Evolutionary conservation across 805 yeast species (phyloP).

Genomic region (Peterozyma xylosa): DNA sequence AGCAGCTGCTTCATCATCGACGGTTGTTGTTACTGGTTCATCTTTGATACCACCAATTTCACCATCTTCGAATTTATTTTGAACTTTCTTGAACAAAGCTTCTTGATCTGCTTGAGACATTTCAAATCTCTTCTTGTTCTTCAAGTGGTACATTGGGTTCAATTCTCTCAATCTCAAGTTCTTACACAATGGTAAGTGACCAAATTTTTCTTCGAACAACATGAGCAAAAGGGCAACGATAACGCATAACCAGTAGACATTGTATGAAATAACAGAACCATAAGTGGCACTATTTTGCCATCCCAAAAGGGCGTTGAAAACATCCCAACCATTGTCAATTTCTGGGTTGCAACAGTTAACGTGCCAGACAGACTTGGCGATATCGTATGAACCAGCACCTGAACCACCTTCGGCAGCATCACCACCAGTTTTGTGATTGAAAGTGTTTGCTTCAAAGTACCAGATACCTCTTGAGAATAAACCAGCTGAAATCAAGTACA

Average conservation of each 20-base stretch:
- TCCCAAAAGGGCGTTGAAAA: conserved; percentile 88
- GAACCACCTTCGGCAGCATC: conserved; percentile 90
- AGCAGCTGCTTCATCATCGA: background rate
- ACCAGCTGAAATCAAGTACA: conserved; percentile 88
- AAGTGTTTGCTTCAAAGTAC: conserved; percentile 71
- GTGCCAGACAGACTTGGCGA: conserved; percentile 80
- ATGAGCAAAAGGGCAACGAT: conserved; percentile 49
- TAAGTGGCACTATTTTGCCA: conserved; percentile 97
- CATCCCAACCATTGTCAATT: conserved; percentile 91
- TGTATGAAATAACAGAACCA: conserved; percentile 86
- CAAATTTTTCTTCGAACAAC: conserved; percentile 78
- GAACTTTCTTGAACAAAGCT: conserved; percentile 40
- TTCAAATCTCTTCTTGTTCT: conserved; percentile 57
- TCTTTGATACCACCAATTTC: conserved; percentile 21
- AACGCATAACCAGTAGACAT: conserved; percentile 76
- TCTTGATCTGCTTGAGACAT: conserved; percentile 44
- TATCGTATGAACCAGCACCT: conserved; percentile 93
- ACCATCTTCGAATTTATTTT: conserved; percentile 23
- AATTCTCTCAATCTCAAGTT: conserved; percentile 37
- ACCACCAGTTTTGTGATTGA: conserved; percentile 71
- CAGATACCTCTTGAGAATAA: conserved; percentile 90
- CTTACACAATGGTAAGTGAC: conserved; percentile 70
- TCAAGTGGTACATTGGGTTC: conserved; percentile 70
- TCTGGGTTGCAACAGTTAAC: conserved; percentile 97
- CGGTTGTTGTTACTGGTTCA: conserved; percentile 2